phyloP scores from a whole-genome alignment of 192 early-diverging fungal species.

The Podila clonocystis region DNA sequence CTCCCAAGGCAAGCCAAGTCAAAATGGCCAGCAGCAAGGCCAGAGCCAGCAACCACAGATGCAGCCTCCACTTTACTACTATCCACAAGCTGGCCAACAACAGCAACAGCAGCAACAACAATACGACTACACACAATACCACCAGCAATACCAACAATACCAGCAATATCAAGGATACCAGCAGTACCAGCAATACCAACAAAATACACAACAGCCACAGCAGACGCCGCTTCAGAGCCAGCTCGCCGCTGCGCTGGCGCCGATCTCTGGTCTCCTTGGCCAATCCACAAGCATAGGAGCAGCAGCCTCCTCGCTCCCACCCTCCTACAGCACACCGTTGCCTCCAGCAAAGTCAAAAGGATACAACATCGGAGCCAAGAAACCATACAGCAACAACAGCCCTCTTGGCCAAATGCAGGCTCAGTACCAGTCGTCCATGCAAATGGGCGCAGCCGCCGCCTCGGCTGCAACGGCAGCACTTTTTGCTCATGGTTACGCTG shows the following conservation, averaged over 20 bases:
- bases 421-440: slow-evolving; percentile 39
- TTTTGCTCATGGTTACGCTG: slow-evolving; percentile 9
- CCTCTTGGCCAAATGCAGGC: slow-evolving; percentile 30
- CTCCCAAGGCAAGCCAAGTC: background rate
- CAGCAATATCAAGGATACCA: slow-evolving; percentile 2
- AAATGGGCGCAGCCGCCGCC: slow-evolving; percentile 40
- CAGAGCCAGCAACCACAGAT: background rate
- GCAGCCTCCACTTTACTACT: background rate
- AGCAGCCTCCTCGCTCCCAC: slow-evolving; percentile 12
- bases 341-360: slow-evolving; percentile 7
- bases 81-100: background rate
- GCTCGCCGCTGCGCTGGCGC: background rate
- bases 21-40: background rate
- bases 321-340: slow-evolving; percentile 35
- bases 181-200: slow-evolving; percentile 12
- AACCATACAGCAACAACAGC: background rate
- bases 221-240: background rate
- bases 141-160: slow-evolving; percentile 15
- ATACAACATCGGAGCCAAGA: slow-evolving; percentile 4
- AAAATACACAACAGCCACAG: background rate
- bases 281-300: background rate
- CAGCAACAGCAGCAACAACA: background rate
- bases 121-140: background rate
- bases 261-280: background rate
- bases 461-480: slow-evolving; percentile 36